These are phyloP conservation scores for Mariannaea elegans DNA, from an alignment of 2,329 filamentous ascomycete genomes.

Conservation along the genomic window DNA sequence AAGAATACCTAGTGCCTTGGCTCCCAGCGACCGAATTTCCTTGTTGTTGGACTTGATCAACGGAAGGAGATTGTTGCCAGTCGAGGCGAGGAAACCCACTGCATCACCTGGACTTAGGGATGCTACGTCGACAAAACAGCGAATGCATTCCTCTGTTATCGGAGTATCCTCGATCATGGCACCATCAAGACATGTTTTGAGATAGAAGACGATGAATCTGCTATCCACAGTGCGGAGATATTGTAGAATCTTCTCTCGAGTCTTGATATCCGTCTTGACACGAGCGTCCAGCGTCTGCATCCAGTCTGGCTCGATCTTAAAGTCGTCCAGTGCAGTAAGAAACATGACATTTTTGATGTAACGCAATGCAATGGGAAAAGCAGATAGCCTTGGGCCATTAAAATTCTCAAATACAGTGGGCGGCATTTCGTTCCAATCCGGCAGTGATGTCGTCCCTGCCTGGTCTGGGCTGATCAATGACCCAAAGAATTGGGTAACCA, in stretches of 20 bases:
- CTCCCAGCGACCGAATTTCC: conserved; percentile 70
- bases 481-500: conserved; percentile 60
- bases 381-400: conserved; percentile 54
- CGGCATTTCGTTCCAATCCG: conserved; percentile 13
- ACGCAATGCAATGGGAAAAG: conserved; percentile 74
- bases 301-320: conserved; percentile 81
- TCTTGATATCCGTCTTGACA: conserved; percentile 73
- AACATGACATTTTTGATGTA: conserved; percentile 70
- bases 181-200: conserved; percentile 66
- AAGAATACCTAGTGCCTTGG: conserved; percentile 79
- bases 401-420: conserved; percentile 56
- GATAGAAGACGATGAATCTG: conserved; percentile 52
- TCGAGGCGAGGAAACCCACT: conserved; percentile 58
- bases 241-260: conserved; percentile 65
- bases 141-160: conserved; percentile 58
- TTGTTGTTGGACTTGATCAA: conserved; percentile 77
- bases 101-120: conserved; percentile 60
- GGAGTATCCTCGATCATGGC: conserved; percentile 56
- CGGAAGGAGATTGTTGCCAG: conserved; percentile 62
- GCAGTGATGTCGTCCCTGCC: conserved; percentile 46
- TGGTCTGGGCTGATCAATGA: conserved; percentile 45
- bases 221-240: conserved; percentile 58
- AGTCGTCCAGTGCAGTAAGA: conserved; percentile 57
- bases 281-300: conserved; percentile 79
- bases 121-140: conserved; percentile 63